These are phyloP conservation scores for Celoporthe dispersa DNA, from an alignment of 2,329 filamentous ascomycete genomes.

Conservation along the genomic window DNA sequence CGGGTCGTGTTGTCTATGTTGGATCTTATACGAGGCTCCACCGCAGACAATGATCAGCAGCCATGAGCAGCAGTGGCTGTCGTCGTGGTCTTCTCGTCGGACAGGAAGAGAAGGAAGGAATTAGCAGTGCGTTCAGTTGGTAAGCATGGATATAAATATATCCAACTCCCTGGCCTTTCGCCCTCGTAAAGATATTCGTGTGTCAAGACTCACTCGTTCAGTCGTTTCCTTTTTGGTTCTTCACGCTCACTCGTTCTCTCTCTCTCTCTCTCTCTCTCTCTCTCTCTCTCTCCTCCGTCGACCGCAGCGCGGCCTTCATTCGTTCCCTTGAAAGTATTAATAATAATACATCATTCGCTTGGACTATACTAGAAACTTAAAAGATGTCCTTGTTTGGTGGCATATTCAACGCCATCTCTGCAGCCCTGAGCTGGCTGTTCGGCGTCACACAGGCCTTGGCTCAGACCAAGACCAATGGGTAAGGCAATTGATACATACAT, in stretches of 20 bases:
- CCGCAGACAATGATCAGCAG: not conserved
- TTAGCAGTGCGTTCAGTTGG: not conserved
- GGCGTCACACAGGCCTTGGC: slow-evolving; percentile 34
- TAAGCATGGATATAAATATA: slow-evolving; percentile 9
- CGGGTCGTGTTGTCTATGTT: slow-evolving; percentile 7
- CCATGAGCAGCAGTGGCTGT: not conserved
- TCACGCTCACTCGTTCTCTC: slow-evolving; percentile 24
- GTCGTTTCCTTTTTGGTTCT: not conserved
- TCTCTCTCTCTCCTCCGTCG: slow-evolving; percentile 8
- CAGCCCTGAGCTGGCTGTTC: slow-evolving; percentile 32
- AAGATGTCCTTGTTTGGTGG: slow-evolving; percentile 35
- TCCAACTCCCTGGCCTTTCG: not conserved
- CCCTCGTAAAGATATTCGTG: not conserved
- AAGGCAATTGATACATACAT: slow-evolving; percentile 7
- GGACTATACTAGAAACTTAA: slow-evolving; percentile 9
- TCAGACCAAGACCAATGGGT: slow-evolving; percentile 47
- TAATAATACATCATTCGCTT: slow-evolving; percentile 18
- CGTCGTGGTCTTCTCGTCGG: not conserved
- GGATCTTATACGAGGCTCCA: slow-evolving; percentile 11
- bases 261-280: slow-evolving; percentile 20
- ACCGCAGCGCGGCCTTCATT: not conserved
- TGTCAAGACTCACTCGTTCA: slow-evolving; percentile 15
- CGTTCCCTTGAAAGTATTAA: not conserved
- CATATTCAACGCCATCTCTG: slow-evolving; percentile 12
- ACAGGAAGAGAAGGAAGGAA: not conserved